Evolutionary conservation across 2,329 filamentous ascomycete species (phyloP).

Genomic region (Aspergillaceae sp.): DNA sequence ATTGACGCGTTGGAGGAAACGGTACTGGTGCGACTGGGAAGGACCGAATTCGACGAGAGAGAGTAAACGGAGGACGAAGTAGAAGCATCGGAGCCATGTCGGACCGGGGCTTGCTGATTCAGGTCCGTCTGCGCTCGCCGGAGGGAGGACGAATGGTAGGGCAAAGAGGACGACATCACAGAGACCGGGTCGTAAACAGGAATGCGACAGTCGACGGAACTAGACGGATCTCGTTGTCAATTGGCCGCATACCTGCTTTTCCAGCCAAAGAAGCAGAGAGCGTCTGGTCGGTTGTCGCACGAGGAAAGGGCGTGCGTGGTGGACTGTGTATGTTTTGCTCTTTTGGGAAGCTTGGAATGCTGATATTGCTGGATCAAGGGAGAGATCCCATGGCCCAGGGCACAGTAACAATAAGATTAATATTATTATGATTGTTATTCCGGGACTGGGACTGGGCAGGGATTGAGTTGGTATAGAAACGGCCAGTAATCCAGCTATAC

Average conservation of each 20-base stretch:
- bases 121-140: conserved; percentile 34
- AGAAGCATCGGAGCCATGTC: conserved; percentile 49
- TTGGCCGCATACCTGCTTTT: conserved; percentile 34
- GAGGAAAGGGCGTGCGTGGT: background rate
- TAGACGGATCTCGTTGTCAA: conserved; percentile 20
- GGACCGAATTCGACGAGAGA: conserved; percentile 39
- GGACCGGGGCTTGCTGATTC: conserved; percentile 35
- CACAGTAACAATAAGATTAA: conserved; percentile 2
- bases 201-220: conserved; percentile 22
- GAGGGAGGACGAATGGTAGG: conserved; percentile 22
- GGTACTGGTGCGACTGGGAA: conserved; percentile 57
- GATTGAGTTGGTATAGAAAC: too few relatives aligned
- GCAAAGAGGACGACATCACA: conserved; percentile 30
- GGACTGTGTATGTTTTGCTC: background rate
- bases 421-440: too few relatives aligned
- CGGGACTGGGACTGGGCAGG: too few relatives aligned
- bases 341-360: conserved; percentile 10
- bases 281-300: conserved; percentile 1
- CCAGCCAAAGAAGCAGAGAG: conserved; percentile 17
- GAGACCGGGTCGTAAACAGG: conserved; percentile 14
- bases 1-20: conserved; percentile 65
- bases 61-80: conserved; percentile 48
- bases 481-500: too few relatives aligned
- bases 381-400: conserved; percentile 12
- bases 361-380: conserved; percentile 13